phyloP scores from a whole-genome alignment of 2,329 filamentous ascomycete species.

The Fusarium scirpi region DNA sequence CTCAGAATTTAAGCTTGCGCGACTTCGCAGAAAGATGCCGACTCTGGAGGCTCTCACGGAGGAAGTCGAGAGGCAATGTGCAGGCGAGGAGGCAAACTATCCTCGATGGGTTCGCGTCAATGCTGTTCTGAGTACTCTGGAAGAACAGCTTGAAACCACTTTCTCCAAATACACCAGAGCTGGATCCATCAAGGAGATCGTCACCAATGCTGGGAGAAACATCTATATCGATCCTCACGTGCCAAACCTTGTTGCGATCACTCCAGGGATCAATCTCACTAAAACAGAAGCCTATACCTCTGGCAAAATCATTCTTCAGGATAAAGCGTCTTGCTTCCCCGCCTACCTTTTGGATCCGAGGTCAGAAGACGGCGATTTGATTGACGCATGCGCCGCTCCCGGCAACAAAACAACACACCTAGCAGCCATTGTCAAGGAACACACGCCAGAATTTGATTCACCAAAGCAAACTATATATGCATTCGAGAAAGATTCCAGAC shows the following conservation, averaged over 20 bases:
- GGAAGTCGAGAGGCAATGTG: conserved; percentile 64
- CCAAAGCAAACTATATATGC: conserved; percentile 70
- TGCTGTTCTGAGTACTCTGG: conserved; percentile 76
- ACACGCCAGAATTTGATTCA: conserved; percentile 53
- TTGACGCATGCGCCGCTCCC: conserved; percentile 95
- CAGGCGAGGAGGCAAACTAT: conserved; percentile 67
- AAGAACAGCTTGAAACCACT: conserved; percentile 78
- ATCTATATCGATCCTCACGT: conserved; percentile 84
- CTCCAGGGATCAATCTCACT: conserved; percentile 77
- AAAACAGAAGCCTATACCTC: conserved; percentile 78
- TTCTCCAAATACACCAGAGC: conserved; percentile 75
- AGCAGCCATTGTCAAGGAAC: conserved; percentile 75
- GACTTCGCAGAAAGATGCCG: conserved; percentile 77
- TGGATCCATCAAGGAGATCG: conserved; percentile 67
- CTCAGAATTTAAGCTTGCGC: conserved; percentile 84
- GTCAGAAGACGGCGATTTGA: conserved; percentile 76
- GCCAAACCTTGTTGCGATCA: conserved; percentile 84
- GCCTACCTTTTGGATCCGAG: conserved; percentile 84
- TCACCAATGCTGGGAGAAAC: conserved; percentile 58
- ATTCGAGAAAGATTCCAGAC: conserved; percentile 79
- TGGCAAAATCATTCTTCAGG: conserved; percentile 89
- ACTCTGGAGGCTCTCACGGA: conserved; percentile 75
- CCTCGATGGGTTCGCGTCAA: conserved; percentile 96
- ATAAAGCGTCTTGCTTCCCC: conserved; percentile 97
- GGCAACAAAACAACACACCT: conserved; percentile 98